Evolutionary conservation across 23 red algal genomes (phyloP).

Genomic region (Gracilaria caudata): DNA sequence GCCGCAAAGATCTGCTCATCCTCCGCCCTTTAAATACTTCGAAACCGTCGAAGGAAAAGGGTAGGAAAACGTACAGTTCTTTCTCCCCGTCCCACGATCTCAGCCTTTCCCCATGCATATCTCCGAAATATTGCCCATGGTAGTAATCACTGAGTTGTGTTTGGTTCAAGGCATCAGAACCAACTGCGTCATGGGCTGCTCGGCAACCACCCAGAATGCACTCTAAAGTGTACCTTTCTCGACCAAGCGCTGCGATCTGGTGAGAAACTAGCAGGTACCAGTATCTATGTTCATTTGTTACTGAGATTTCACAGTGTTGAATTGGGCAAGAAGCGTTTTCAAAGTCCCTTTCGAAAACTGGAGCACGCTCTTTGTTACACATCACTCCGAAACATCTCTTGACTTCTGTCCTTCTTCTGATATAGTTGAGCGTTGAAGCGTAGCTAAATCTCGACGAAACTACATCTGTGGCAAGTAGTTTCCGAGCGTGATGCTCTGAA

Average conservation of each 20-base stretch:
- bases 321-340: neutral
- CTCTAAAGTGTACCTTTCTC: neutral
- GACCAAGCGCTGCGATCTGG: neutral
- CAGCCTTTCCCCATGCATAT: neutral
- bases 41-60: conserved; percentile 15
- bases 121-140: neutral
- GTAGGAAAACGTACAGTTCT: neutral
- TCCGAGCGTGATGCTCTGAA: neutral
- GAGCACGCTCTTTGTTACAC: neutral
- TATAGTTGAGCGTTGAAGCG: neutral
- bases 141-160: neutral
- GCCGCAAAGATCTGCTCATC: conserved; percentile 18
- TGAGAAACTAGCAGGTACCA: conserved; percentile 11
- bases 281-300: neutral
- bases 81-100: neutral
- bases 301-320: neutral
- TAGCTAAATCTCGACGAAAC: conserved; percentile 12
- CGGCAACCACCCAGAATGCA: neutral
- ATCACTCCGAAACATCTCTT: neutral
- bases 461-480: neutral
- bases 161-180: neutral
- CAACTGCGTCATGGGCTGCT: neutral
- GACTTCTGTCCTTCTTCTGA: neutral
- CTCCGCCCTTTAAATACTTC: conserved; percentile 22
- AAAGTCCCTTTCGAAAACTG: neutral